Evolutionary conservation across 177 flowering plant species (phyloP).

Genomic region (Vitis hybrid): DNA sequence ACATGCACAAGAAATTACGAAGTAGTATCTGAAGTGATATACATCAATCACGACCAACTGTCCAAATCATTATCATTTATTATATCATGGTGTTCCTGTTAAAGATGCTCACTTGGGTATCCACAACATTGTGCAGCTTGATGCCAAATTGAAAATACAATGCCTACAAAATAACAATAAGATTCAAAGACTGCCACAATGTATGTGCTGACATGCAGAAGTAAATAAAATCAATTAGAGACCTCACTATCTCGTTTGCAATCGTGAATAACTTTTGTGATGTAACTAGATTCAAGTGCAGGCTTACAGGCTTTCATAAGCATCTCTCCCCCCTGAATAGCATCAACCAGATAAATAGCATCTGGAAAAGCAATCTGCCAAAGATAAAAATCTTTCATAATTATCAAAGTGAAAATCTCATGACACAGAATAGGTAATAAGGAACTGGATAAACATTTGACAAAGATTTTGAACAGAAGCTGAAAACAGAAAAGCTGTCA

Average conservation of each 20-base stretch:
- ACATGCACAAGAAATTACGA: slow-evolving; percentile 17
- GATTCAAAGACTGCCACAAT: background rate
- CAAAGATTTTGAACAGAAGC: no score
- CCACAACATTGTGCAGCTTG: slow-evolving; percentile 86
- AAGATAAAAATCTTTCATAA: slow-evolving; percentile 8
- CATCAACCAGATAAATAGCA: slow-evolving; percentile 90
- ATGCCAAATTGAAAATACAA: slow-evolving; percentile 90
- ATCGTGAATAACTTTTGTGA: slow-evolving; percentile 97
- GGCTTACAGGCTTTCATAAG: slow-evolving; percentile 96
- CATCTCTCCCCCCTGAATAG: slow-evolving; percentile 66
- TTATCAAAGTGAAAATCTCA: background rate
- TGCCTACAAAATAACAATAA: slow-evolving; percentile 53
- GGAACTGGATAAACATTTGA: background rate
- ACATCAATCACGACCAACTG: background rate
- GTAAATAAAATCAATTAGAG: slow-evolving; percentile 28
- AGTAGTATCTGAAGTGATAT: background rate
- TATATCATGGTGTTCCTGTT: no score
- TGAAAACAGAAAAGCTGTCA: no score
- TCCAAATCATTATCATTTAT: background rate
- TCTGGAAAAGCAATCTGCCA: slow-evolving; percentile 88
- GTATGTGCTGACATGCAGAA: slow-evolving; percentile 4
- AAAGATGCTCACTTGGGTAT: slow-evolving; percentile 73
- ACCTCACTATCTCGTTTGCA: slow-evolving; percentile 99
- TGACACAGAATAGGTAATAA: background rate
- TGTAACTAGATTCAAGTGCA: slow-evolving; percentile 87